phyloP scores from a whole-genome alignment of 495 filamentous ascomycete genomes.

The Hypoxylon fuscum region DNA sequence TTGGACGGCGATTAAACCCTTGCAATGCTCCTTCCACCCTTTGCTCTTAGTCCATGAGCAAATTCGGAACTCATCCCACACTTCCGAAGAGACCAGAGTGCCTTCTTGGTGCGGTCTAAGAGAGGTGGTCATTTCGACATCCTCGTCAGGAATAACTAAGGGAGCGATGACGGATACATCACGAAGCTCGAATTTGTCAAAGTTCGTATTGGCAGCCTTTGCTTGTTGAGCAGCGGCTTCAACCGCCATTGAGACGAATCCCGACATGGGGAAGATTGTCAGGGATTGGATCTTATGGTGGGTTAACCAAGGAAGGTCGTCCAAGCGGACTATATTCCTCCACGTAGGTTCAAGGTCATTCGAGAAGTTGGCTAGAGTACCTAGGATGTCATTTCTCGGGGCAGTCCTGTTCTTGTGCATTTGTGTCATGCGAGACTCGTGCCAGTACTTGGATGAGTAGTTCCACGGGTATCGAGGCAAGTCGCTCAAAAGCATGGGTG shows the following conservation, averaged over 20 bases:
- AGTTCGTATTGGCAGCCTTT: slow-evolving; percentile 31
- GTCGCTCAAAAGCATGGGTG: slow-evolving; percentile 50
- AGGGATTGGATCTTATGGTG: slow-evolving; percentile 61
- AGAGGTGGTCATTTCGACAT: slow-evolving; percentile 55
- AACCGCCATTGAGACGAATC: slow-evolving; percentile 64
- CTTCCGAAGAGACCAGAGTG: slow-evolving; percentile 45
- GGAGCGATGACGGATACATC: slow-evolving; percentile 55
- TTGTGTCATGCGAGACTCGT: slow-evolving; percentile 60
- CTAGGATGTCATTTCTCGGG: slow-evolving; percentile 63
- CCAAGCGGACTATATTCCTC: slow-evolving; percentile 60
- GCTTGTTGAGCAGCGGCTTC: slow-evolving; percentile 61
- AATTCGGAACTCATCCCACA: slow-evolving; percentile 58
- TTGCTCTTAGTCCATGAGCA: slow-evolving; percentile 56
- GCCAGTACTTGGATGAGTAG: slow-evolving; percentile 61
- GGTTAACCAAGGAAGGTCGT: slow-evolving; percentile 63
- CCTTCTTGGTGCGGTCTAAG: slow-evolving; percentile 53
- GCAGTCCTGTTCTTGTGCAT: slow-evolving; percentile 58
- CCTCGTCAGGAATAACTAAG: slow-evolving; percentile 58
- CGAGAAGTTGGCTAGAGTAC: slow-evolving; percentile 55
- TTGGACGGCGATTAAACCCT: slow-evolving; percentile 51
- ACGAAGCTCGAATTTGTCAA: slow-evolving; percentile 55
- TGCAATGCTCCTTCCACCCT: slow-evolving; percentile 59
- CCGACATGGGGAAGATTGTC: slow-evolving; percentile 69
- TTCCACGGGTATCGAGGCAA: slow-evolving; percentile 62
- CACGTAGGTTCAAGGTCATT: slow-evolving; percentile 61